Percentiles rank a stretch among this genome's conserved stretches.
Evolutionary conservation across 169 alveolate species (phyloP).

Genomic region (Miamiensis avidus): DNA sequence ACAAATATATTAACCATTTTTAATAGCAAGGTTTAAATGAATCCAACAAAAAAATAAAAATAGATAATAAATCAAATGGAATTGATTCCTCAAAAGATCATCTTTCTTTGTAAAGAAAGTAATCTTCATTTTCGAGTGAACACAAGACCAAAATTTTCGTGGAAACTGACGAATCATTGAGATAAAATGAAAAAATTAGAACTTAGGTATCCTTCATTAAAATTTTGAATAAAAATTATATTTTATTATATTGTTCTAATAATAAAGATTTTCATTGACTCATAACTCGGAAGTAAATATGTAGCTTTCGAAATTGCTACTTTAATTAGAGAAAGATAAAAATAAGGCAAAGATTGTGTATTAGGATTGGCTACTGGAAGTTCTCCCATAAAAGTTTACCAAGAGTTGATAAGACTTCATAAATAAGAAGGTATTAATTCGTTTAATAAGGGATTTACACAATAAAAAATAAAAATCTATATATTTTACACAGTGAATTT

Average conservation of each 20-base stretch:
- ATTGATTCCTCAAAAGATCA: no score
- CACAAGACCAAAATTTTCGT: neutral
- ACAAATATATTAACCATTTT: no score
- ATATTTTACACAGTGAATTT: no score
- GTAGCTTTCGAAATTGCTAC: slow-evolving; percentile 43
- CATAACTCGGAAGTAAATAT: slow-evolving; percentile 21
- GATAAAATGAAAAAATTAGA: neutral
- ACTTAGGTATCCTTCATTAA: neutral
- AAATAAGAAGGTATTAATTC: slow-evolving; percentile 43
- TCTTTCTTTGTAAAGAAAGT: no score
- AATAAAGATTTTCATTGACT: slow-evolving; percentile 8
- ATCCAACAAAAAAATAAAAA: no score
- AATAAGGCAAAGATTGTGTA: slow-evolving; percentile 33
- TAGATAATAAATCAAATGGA: no score
- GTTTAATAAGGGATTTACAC: no score
- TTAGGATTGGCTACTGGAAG: slow-evolving; percentile 81
- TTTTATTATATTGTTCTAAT: neutral
- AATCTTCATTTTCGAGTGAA: neutral
- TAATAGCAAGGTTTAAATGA: no score
- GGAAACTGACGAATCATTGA: neutral
- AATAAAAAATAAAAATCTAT: no score
- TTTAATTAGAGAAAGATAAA: slow-evolving; percentile 30
- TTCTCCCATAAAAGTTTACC: slow-evolving; percentile 66
- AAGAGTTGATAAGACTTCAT: slow-evolving; percentile 54
- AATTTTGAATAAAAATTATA: no score